Conservation (phyloP, 352 stramenopile genomes). For the Phytophthora sp. region DNA sequence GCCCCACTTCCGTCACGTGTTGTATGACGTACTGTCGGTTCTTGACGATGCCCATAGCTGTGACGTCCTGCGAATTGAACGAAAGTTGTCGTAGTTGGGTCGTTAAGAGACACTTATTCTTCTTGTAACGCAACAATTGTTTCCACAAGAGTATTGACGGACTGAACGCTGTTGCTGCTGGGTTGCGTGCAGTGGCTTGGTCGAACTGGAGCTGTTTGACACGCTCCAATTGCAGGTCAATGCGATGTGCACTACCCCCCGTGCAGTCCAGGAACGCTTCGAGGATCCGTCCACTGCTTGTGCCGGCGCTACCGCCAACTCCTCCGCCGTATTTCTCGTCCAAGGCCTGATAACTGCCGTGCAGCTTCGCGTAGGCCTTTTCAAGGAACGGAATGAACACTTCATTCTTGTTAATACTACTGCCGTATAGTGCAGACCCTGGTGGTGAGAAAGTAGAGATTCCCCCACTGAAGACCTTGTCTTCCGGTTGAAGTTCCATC, state of each 20-base stretch:
- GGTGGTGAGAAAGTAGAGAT: constrained; percentile 33
- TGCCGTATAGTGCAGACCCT: constrained; percentile 72
- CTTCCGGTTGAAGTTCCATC: constrained; percentile 47
- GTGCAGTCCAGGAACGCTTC: constrained; percentile 91
- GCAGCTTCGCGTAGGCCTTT: constrained; percentile 92
- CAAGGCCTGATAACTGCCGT: constrained; percentile 73
- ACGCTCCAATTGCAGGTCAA: constrained; percentile 70
- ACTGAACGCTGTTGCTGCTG: constrained; percentile 33
- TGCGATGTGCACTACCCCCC: constrained; percentile 76
- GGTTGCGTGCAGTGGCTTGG: constrained; percentile 25
- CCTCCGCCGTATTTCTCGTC: constrained; percentile 47
- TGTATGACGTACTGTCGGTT: constrained; percentile 82
- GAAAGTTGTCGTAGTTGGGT: constrained; percentile 73
- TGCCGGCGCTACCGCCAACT: constrained; percentile 39
- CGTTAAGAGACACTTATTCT: constrained; percentile 68
- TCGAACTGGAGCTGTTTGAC: constrained; percentile 37
- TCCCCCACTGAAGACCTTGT: constrained; percentile 29
- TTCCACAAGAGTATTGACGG: constrained; percentile 60
- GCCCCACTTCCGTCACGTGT: constrained; percentile 65
- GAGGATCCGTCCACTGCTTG: constrained; percentile 67
- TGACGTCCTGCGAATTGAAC: constrained; percentile 68
- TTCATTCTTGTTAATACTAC: constrained; percentile 81
- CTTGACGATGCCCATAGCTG: constrained; percentile 69
- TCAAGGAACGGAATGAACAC: constrained; percentile 88
- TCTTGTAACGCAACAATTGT: constrained; percentile 63